Base-by-base conservation (phyloP, 2,329 filamentous ascomycete species). In the Tolypocladium ovalisporum region DNA sequence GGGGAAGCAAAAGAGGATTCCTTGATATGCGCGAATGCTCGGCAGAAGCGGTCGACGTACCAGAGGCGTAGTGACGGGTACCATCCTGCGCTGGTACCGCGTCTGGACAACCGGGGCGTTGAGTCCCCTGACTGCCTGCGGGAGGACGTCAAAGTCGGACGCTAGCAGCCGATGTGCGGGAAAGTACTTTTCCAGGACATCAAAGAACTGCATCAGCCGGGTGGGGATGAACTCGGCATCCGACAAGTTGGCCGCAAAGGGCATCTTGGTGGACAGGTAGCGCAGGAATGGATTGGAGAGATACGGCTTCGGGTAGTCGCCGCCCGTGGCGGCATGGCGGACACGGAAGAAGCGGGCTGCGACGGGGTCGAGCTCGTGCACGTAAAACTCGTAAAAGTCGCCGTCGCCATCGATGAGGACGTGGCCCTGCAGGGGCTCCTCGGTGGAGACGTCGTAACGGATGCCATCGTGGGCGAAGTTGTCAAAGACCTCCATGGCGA, bases 91-190 rank as follows among this genome's bases (percentile, higher is more conserved):
- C 73, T 90, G 81, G 72, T 91, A 99, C 61, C 94, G 82, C 35
- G 94, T 99, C 78, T 99, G 95, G 62, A 99, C 95, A 27, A 99
- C 92, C 0, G 94, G 94, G 15, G 89, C 90, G 73, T 97, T 97
- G 62, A 96, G 75, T 0, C 94, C 94, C 60, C 83, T 81, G 55
- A 94, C 83, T 1, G 92, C 82, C 71, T 96, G 88, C 1, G 92
- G 91, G 44, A 99, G 79, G 59, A 79, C 84, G 74, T 92, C 86
- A 72, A 99, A 99, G 72, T 99, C 94, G 65, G 89, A 92, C 39
- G 91, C 88, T 39, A 99, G 75, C 37, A 99, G 82, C 59, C 90
- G 84, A 73, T 99, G 94, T 3, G 85, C 87, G 0, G 94, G 95
- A 73, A 99, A 99, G 70, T 90, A 90, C 60, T 83, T 83, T 61